phyloP scores from a whole-genome alignment of 108 stramenopile species.

The Cyclotella atomus region DNA sequence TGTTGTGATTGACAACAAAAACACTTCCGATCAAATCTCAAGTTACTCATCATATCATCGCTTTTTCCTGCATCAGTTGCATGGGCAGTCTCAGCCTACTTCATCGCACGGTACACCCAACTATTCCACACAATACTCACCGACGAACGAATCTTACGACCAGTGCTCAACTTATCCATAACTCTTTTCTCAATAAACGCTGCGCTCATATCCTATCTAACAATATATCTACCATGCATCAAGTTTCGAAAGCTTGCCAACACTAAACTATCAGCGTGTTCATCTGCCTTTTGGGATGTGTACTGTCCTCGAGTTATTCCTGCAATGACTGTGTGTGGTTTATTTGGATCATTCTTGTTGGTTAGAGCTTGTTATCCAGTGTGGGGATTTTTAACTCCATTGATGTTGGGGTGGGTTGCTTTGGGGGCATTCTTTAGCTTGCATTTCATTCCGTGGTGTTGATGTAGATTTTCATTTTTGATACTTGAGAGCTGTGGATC shows the following conservation, averaged over 20 bases:
- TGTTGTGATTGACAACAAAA: not conserved
- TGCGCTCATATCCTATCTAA: constrained; percentile 58
- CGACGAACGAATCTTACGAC: constrained; percentile 54
- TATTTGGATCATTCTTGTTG: constrained; percentile 64
- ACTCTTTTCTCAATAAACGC: constrained; percentile 41
- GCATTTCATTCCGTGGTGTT: constrained; percentile 87
- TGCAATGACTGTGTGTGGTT: constrained; percentile 60
- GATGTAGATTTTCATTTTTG: too few species aligned
- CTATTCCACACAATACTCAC: constrained; percentile 53
- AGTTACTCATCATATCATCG: not conserved
- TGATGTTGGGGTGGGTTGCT: constrained; percentile 76
- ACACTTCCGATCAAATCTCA: not conserved
- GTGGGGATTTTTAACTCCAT: constrained; percentile 90
- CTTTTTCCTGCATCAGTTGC: constrained; percentile 36
- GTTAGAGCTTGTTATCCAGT: constrained; percentile 84
- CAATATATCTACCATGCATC: constrained; percentile 59
- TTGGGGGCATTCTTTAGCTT: constrained; percentile 79
- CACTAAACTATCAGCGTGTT: constrained; percentile 55
- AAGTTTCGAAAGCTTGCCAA: constrained; percentile 25
- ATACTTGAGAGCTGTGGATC: too few species aligned
- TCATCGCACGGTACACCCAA: constrained; percentile 58
- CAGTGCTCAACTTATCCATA: constrained; percentile 51
- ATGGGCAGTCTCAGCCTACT: constrained; percentile 66
- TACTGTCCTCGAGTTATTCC: constrained; percentile 94
- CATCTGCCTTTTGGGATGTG: constrained; percentile 74